Evolutionary conservation across 2,329 filamentous ascomycete genomes (phyloP).

Genomic region (Teratosphaeriaceae sp.): DNA sequence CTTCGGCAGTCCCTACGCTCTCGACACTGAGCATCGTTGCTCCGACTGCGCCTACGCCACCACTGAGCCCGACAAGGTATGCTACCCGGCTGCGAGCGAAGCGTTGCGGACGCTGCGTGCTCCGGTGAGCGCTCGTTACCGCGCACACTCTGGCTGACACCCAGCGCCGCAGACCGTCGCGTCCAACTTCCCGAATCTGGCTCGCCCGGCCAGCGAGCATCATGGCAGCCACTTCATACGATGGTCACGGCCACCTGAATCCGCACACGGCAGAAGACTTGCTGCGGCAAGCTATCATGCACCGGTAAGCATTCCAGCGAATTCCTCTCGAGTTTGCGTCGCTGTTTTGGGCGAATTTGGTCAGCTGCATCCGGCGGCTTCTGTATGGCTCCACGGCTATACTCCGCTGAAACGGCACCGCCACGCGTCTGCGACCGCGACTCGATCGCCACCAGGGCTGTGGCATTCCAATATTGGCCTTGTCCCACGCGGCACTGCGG

Average conservation of each 20-base stretch:
- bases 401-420: not conserved
- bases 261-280: conserved; percentile 49
- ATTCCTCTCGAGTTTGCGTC: conserved; percentile 6
- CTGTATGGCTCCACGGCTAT: not conserved
- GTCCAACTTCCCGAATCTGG: conserved; percentile 13
- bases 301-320: conserved; percentile 41
- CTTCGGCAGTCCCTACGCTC: conserved; percentile 40
- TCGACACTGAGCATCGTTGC: conserved; percentile 22
- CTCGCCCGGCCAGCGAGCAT: conserved; percentile 16
- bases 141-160: not conserved
- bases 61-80: conserved; percentile 1
- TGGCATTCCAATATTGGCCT: too few relatives aligned
- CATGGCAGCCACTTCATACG: conserved; percentile 15
- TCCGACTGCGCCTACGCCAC: conserved; percentile 8
- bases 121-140: not conserved
- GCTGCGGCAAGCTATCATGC: conserved; percentile 51
- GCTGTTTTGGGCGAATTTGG: not conserved
- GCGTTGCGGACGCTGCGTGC: not conserved
- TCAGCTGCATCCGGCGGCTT: not conserved
- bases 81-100: not conserved
- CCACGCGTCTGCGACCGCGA: not conserved
- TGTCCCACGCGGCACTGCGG: not conserved
- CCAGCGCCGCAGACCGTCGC: not conserved
- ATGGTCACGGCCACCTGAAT: conserved; percentile 44
- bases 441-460: too few relatives aligned